Evolutionary conservation across 306 rosid species (phyloP).

Genomic region (Spatholobus suberectus): DNA sequence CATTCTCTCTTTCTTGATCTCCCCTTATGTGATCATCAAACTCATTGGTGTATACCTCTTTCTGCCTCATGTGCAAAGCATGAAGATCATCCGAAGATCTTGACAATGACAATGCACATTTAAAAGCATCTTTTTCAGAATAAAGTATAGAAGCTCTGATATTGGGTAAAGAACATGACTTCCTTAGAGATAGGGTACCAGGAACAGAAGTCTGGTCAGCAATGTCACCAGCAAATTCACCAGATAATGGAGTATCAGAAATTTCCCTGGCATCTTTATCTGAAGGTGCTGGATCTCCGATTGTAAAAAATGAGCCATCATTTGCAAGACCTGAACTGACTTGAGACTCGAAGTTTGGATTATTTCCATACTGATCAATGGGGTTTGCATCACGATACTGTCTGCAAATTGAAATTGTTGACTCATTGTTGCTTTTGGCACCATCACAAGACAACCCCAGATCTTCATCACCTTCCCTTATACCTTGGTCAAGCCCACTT

Average conservation of each 20-base stretch:
- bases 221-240: slow-evolving; percentile 52
- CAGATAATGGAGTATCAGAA: slow-evolving; percentile 54
- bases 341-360: slow-evolving; percentile 38
- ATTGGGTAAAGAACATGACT: slow-evolving; percentile 71
- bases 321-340: slow-evolving; percentile 46
- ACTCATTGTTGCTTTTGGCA: slow-evolving; percentile 42
- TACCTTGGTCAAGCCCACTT: slow-evolving; percentile 56
- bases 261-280: slow-evolving; percentile 62
- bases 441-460: slow-evolving; percentile 49
- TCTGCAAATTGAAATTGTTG: slow-evolving; percentile 39
- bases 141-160: slow-evolving; percentile 49
- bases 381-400: slow-evolving; percentile 47
- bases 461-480: slow-evolving; percentile 56
- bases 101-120: slow-evolving; percentile 46
- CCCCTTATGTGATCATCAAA: slow-evolving; percentile 49
- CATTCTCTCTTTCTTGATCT: slow-evolving; percentile 50
- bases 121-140: slow-evolving; percentile 38
- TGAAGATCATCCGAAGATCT: slow-evolving; percentile 76
- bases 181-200: slow-evolving; percentile 44
- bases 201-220: slow-evolving; percentile 44
- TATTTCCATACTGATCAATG: slow-evolving; percentile 40
- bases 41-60: slow-evolving; percentile 48
- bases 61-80: slow-evolving; percentile 49
- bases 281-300: slow-evolving; percentile 52
- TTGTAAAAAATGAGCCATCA: slow-evolving; percentile 57